Evolutionary conservation across 108 stramenopile species (phyloP).

Genomic region (Cyclotella choctawhatcheeana): DNA sequence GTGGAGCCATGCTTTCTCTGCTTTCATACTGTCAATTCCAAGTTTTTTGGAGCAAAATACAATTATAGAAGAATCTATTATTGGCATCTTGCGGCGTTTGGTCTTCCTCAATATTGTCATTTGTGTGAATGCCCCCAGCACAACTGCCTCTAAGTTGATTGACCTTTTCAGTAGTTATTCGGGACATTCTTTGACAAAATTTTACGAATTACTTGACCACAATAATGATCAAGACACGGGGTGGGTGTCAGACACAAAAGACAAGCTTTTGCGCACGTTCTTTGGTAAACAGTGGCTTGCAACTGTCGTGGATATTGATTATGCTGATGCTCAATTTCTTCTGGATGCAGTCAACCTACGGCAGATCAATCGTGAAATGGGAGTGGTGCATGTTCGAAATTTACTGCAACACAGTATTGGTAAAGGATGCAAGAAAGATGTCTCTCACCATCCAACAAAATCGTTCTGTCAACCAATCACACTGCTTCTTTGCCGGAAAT

Average conservation of each 20-base stretch:
- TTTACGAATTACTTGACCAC: neutral
- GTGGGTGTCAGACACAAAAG: conserved; percentile 12
- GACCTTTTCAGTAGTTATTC: neutral
- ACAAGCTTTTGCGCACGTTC: conserved; percentile 21
- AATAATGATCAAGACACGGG: neutral
- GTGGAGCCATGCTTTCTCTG: conserved; percentile 30
- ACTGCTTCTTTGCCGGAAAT: neutral
- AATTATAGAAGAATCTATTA: neutral
- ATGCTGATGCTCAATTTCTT: conserved; percentile 17
- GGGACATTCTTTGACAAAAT: neutral
- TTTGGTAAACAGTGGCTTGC: conserved; percentile 19
- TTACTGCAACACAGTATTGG: neutral
- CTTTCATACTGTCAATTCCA: conserved; percentile 12
- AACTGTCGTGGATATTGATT: neutral
- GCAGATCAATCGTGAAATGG: conserved; percentile 10
- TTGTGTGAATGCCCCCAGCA: neutral
- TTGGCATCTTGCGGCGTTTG: neutral
- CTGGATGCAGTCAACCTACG: conserved; percentile 1
- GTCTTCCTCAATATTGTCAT: neutral
- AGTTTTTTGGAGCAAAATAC: neutral
- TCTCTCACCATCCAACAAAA: neutral
- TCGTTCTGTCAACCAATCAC: neutral
- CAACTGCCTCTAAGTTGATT: neutral
- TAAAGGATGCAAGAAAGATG: neutral
- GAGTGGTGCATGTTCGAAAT: conserved; percentile 22